Percentiles rank a stretch among this genome's conserved stretches.
These are phyloP conservation scores for Acidomyces sp. DNA, from an alignment of 495 filamentous ascomycete species.

Conservation along the genomic window DNA sequence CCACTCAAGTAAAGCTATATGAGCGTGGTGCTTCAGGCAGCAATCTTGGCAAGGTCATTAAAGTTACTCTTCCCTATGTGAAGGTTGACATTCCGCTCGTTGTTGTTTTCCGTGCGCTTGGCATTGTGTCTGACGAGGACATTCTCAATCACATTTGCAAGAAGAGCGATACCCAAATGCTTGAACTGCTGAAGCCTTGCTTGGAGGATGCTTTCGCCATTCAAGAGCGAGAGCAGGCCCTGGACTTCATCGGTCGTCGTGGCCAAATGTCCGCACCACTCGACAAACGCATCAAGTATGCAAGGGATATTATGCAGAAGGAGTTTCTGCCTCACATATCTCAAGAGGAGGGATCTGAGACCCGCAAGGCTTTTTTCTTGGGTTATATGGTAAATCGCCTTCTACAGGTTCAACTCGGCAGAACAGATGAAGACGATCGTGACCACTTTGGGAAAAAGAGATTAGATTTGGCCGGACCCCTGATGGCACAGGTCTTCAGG, in stretches of 20 bases:
- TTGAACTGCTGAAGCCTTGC: constrained; percentile 92
- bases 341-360: constrained; percentile 90
- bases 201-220: constrained; percentile 94
- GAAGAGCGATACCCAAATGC: constrained; percentile 85
- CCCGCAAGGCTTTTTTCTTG: constrained; percentile 92
- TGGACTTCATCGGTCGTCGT: constrained; percentile 93
- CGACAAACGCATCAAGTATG: constrained; percentile 79
- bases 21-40: constrained; percentile 46
- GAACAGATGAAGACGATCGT: constrained; percentile 86
- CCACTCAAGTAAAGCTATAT: constrained; percentile 74
- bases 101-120: constrained; percentile 87
- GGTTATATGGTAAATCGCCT: constrained; percentile 97
- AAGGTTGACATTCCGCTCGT: constrained; percentile 86
- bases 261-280: constrained; percentile 63
- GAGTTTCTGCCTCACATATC: constrained; percentile 95
- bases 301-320: constrained; percentile 87
- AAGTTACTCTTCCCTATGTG: constrained; percentile 81
- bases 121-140: constrained; percentile 94
- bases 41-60: constrained; percentile 72
- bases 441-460: constrained; percentile 99
- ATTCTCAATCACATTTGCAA: constrained; percentile 97
- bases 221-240: constrained; percentile 86
- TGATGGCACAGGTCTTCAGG: constrained; percentile 87
- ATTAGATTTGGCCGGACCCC: constrained; percentile 84
- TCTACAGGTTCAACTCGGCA: constrained; percentile 78